Base-by-base conservation (phyloP, 108 stramenopile species). In the Skeletonema marinoi region DNA sequence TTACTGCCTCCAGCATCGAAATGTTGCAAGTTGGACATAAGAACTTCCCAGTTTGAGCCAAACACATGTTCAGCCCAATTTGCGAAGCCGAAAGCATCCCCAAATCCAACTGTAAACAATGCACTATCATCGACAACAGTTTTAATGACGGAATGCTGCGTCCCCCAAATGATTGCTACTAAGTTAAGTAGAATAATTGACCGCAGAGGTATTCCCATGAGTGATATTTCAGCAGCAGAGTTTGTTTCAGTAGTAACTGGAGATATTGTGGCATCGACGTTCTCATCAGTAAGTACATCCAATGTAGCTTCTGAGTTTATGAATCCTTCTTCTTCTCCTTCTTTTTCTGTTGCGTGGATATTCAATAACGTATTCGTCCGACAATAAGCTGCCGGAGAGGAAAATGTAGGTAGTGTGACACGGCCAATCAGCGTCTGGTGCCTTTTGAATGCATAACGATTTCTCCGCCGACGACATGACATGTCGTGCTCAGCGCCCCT, bases 101-200 rank as follows among this genome's bases (percentile, higher is more conserved):
- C 68, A 14, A 74, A 66, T 13, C 66, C 73, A 58, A 81, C 21
- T 6, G 48, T 60, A 39, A n/a, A 19, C 17, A 51, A 65, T 16
- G 44, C 66, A 68, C 25, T 68, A 64, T 86, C 87, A 29, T 78
- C 77, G 1, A 96, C 89, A 12, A 86, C 86, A 69, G 66, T 84
- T 78, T 96, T 96, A 62, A 92, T 92, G 50, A 93, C 91, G 14
- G 92, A 81, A 82, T 96, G 95, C 71, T 96, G 92, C 31, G 89
- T 86, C 29, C 95, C 95, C 95, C 95, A 96, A 46, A 93, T 87
- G 30, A 95, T 71, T 59, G 91, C 91, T 10, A 91, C 91, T 6
- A 83, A 11, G 72, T 92, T 92, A 14, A 95, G 70, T 25, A 89
- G 65, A 14, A 92, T 46, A 42, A 94, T 86, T 19, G 92, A 86